Percentiles rank a stretch among this genome's conserved stretches.
These are phyloP conservation scores for Curvularia lunata DNA, from an alignment of 2,329 filamentous ascomycete species.

Conservation along the genomic window DNA sequence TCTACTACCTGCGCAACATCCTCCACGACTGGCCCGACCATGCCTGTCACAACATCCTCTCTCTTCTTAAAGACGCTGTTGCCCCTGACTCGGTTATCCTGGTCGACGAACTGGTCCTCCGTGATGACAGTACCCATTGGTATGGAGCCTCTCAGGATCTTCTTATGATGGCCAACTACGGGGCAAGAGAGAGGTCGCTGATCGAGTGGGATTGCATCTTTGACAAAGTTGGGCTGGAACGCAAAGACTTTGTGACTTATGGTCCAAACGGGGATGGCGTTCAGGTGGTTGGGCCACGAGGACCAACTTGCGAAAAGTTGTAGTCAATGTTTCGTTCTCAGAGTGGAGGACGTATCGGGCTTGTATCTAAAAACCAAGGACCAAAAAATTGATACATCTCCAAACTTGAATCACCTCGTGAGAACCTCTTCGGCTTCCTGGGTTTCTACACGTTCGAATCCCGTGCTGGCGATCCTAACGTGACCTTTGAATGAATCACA, in stretches of 20 bases:
- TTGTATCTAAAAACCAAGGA: too few species aligned
- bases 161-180: constrained; percentile 16
- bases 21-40: constrained; percentile 14
- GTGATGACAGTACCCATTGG: constrained; percentile 9
- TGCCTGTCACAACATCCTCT: constrained; percentile 4
- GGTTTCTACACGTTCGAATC: too few species aligned
- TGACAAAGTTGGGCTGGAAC: constrained; percentile 10
- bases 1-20: constrained; percentile 14
- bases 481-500: too few species aligned
- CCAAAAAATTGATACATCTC: too few species aligned
- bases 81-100: constrained; percentile 13
- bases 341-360: too few species aligned
- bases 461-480: too few species aligned
- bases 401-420: too few species aligned
- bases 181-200: constrained; percentile 9
- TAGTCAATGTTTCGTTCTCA: too few species aligned
- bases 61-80: constrained; percentile 9
- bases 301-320: neutral
- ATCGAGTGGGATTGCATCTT: constrained; percentile 12
- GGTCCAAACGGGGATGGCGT: constrained; percentile 12
- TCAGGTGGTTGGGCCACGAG: constrained; percentile 6
- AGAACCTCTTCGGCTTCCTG: too few species aligned
- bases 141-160: constrained; percentile 12
- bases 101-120: constrained; percentile 8
- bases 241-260: constrained; percentile 10